These are phyloP conservation scores for Funneliformis geosporum DNA, from an alignment of 192 early-diverging fungal genomes.

Conservation along the genomic window DNA sequence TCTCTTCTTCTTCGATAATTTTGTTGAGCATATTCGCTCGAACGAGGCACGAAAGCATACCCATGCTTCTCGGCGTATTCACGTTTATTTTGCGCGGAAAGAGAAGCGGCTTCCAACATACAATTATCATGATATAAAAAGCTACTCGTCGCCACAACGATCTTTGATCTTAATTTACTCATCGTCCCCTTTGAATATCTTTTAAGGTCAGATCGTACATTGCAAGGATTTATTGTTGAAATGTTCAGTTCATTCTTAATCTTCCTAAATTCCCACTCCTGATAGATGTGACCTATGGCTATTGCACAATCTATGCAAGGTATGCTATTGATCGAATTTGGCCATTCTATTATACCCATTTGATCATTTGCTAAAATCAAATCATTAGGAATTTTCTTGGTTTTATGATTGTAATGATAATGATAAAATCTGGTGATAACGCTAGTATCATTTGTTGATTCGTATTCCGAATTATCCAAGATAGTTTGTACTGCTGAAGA, in stretches of 20 bases:
- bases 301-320: background rate
- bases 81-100: slow-evolving; percentile 56
- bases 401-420: background rate
- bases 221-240: slow-evolving; percentile 36
- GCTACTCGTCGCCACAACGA: slow-evolving; percentile 56
- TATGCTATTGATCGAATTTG: background rate
- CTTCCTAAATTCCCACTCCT: background rate
- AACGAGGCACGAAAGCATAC: slow-evolving; percentile 57
- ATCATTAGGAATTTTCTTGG: background rate
- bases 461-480: background rate
- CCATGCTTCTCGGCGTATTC: slow-evolving; percentile 53
- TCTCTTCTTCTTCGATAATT: slow-evolving; percentile 41
- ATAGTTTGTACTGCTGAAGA: background rate
- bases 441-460: background rate
- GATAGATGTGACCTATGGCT: background rate
- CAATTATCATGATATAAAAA: slow-evolving; percentile 56
- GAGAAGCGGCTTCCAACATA: slow-evolving; percentile 52
- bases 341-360: background rate
- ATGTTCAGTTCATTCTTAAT: background rate
- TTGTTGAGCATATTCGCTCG: slow-evolving; percentile 57
- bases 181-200: slow-evolving; percentile 34
- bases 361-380: background rate
- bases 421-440: background rate
- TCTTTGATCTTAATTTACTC: slow-evolving; percentile 30
- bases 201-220: slow-evolving; percentile 34